A percentile compares a stretch with the other conserved stretches of the same genome.
These are phyloP conservation scores for Cutaneotrichosporon daszewskae DNA, from an alignment of 1,284 basidiomycete genomes.

Conservation along the genomic window DNA sequence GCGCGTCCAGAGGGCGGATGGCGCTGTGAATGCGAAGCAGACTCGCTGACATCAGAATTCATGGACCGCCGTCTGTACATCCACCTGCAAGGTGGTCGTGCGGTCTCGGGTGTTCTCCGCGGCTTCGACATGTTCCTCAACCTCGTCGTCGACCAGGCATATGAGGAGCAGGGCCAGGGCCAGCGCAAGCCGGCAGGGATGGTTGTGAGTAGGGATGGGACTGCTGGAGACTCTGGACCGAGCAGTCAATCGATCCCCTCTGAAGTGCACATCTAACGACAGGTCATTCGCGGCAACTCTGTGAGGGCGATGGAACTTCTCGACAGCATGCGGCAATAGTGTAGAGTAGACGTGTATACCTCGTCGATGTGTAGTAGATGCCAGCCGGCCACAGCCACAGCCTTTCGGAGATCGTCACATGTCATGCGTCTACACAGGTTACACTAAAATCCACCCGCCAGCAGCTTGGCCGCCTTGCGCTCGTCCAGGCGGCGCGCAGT, in stretches of 20 bases:
- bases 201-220: conserved; percentile 58
- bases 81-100: conserved; percentile 91
- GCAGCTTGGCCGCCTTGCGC: conserved; percentile 42
- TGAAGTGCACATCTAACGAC: conserved; percentile 8
- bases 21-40: too few species aligned
- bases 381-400: too few species aligned
- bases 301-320: conserved; percentile 62
- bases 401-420: too few species aligned
- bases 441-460: conserved; percentile 41
- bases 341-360: too few species aligned
- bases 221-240: not conserved
- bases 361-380: too few species aligned
- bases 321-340: conserved; percentile 37
- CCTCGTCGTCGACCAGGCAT: conserved; percentile 90
- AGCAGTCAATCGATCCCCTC: not conserved
- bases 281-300: conserved; percentile 93
- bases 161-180: conserved; percentile 84
- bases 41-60: conserved; percentile 57
- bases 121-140: conserved; percentile 99
- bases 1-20: too few species aligned
- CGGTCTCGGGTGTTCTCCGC: conserved; percentile 89
- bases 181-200: conserved; percentile 85
- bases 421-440: too few species aligned
- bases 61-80: conserved; percentile 98
- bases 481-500: conserved; percentile 34